A percentile compares a stretch with the other conserved stretches of the same genome.
Evolutionary conservation across 2,329 filamentous ascomycete genomes (phyloP).

Genomic region (Penicillium sp.): DNA sequence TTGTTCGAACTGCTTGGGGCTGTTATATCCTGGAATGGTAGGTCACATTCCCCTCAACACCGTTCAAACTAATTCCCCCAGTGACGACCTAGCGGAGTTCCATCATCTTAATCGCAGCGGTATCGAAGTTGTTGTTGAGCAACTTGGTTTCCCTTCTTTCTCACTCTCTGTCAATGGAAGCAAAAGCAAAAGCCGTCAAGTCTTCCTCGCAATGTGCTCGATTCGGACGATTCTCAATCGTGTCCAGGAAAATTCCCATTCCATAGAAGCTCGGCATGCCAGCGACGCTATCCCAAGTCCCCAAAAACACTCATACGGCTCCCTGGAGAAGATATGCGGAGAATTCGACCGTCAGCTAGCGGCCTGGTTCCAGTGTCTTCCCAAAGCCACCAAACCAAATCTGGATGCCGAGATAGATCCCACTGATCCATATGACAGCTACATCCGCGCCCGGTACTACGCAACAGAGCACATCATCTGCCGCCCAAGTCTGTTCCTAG

Average conservation of each 20-base stretch:
- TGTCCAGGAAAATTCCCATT: slow-evolving; percentile 7
- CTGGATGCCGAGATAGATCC: slow-evolving; percentile 7
- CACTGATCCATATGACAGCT: slow-evolving; percentile 12
- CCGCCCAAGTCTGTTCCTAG: slow-evolving; percentile 17
- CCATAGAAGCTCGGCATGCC: not conserved
- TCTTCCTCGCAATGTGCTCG: slow-evolving; percentile 23
- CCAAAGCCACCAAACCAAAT: slow-evolving; percentile 15
- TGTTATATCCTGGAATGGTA: slow-evolving; percentile 23
- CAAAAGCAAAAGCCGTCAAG: slow-evolving; percentile 7
- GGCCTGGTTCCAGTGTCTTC: slow-evolving; percentile 16
- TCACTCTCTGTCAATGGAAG: slow-evolving; percentile 15
- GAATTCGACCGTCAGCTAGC: slow-evolving; percentile 18
- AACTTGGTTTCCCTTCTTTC: slow-evolving; percentile 9
- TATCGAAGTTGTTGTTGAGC: slow-evolving; percentile 17
- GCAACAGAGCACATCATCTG: slow-evolving; percentile 20
- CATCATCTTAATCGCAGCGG: slow-evolving; percentile 20
- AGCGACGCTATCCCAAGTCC: not conserved
- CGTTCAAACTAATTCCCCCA: not conserved
- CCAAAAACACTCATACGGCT: slow-evolving; percentile 8
- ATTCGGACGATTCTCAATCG: slow-evolving; percentile 19
- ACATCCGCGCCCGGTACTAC: slow-evolving; percentile 18
- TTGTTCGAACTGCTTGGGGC: slow-evolving; percentile 20
- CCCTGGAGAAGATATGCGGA: slow-evolving; percentile 15
- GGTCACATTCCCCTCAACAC: not conserved
- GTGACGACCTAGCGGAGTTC: slow-evolving; percentile 21